Percentiles rank a stretch among this genome's conserved stretches.
Evolutionary conservation across 106 monocot genomes (phyloP).

Genomic region (Acanthochlamys bracteata): DNA sequence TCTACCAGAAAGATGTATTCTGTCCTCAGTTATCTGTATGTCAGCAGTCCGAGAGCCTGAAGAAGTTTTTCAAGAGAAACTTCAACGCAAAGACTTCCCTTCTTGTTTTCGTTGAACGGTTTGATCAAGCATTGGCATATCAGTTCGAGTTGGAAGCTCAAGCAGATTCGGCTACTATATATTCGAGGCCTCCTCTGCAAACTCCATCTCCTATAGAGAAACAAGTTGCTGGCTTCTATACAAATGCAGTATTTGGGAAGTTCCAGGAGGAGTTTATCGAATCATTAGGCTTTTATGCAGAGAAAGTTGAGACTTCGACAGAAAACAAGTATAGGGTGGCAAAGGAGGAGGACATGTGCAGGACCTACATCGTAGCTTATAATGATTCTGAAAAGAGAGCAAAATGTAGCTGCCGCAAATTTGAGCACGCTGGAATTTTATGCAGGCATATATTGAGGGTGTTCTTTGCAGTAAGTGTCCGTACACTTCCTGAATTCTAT

Average conservation of each 20-base stretch:
- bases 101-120: constrained; percentile 44
- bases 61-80: constrained; percentile 83
- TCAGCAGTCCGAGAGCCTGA: constrained; percentile 63
- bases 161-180: constrained; percentile 55
- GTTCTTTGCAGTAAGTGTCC: constrained; percentile 68
- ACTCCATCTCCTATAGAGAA: constrained; percentile 84
- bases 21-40: constrained; percentile 53
- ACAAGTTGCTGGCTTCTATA: constrained; percentile 67
- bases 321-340: constrained; percentile 58
- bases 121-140: constrained; percentile 55
- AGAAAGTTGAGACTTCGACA: constrained; percentile 57
- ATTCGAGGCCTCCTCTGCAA: constrained; percentile 49
- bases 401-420: constrained; percentile 72
- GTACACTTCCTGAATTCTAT: constrained; percentile 55
- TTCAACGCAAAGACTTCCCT: constrained; percentile 67
- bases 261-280: constrained; percentile 92
- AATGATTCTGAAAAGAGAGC: constrained; percentile 41
- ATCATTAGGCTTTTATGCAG: constrained; percentile 72
- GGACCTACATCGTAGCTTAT: constrained; percentile 31
- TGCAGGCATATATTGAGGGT: constrained; percentile 79
- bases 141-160: constrained; percentile 72
- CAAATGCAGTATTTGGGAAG: constrained; percentile 68
- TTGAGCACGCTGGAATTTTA: constrained; percentile 70
- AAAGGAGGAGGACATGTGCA: constrained; percentile 54
- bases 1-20: constrained; percentile 55